Percentiles rank a stretch among this genome's conserved stretches.
Evolutionary conservation across 495 filamentous ascomycete genomes (phyloP).

Genomic region (Tuber calosporum): DNA sequence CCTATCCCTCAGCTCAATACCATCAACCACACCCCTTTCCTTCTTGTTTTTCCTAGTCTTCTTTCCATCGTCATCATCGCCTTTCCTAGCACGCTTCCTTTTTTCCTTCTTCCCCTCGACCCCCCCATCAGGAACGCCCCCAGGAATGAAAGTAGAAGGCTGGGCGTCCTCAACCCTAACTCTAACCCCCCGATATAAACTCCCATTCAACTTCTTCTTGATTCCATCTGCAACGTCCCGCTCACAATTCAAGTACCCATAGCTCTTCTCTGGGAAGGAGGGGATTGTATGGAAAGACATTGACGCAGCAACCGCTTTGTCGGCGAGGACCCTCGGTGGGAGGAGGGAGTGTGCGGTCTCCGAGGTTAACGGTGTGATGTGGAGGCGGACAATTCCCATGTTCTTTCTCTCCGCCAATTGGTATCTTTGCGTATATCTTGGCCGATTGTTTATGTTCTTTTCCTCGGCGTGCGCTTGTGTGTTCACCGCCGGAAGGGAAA

Average conservation of each 20-base stretch:
- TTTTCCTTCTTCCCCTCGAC: conserved; percentile 42
- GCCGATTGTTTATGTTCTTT: background rate
- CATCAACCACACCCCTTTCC: conserved; percentile 57
- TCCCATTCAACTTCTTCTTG: conserved; percentile 86
- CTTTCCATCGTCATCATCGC: conserved; percentile 43
- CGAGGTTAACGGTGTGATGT: conserved; percentile 76
- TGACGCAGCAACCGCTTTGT: conserved; percentile 53
- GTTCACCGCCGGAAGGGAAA: background rate
- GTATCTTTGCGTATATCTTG: background rate
- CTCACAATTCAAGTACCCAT: conserved; percentile 82
- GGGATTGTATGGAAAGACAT: conserved; percentile 76
- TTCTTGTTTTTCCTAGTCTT: conserved; percentile 51
- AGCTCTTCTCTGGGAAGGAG: conserved; percentile 80
- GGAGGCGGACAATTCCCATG: conserved; percentile 52
- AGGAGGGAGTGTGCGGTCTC: conserved; percentile 62
- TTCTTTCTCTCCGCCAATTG: background rate
- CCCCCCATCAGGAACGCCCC: conserved; percentile 30
- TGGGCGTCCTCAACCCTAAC: conserved; percentile 73
- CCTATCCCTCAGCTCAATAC: conserved; percentile 64
- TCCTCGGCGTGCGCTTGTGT: background rate
- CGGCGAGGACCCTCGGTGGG: conserved; percentile 57
- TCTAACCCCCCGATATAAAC: conserved; percentile 75
- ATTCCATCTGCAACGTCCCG: conserved; percentile 74
- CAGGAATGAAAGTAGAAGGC: conserved; percentile 44
- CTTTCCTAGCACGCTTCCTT: conserved; percentile 42